phyloP scores from a whole-genome alignment of 202 grass and related monocot genomes.

The Brachypodium distachyon region DNA sequence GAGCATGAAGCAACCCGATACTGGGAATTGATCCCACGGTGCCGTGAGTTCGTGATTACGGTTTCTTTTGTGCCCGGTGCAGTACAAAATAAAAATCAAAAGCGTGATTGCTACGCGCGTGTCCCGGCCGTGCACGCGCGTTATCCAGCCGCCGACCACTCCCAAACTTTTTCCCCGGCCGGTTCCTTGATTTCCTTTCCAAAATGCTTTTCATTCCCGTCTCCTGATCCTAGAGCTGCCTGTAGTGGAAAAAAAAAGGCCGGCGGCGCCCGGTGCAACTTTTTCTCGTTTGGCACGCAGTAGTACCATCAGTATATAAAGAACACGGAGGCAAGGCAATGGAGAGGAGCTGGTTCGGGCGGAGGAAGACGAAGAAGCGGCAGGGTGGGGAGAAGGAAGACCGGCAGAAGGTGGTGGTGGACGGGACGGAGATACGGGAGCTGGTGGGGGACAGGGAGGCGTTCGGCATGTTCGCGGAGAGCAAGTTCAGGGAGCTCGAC shows the following conservation, averaged over 20 bases:
- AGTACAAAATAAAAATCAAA: too few species aligned
- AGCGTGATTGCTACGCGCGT: conserved; percentile 21
- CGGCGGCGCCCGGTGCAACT: conserved; percentile 13
- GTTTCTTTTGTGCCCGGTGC: too few species aligned
- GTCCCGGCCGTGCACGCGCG: not conserved
- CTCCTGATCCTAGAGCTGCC: not conserved
- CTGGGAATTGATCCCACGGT: too few species aligned
- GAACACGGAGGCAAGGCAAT: not conserved
- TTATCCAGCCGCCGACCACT: conserved; percentile 21
- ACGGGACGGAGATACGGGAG: conserved; percentile 68
- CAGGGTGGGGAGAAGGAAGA: not conserved
- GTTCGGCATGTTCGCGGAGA: conserved; percentile 64
- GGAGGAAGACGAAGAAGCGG: conserved; percentile 17
- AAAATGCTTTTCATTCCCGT: not conserved
- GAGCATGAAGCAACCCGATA: too few species aligned
- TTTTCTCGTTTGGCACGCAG: not conserved
- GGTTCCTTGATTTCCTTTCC: not conserved
- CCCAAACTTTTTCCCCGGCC: not conserved
- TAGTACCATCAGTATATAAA: not conserved
- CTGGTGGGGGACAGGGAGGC: conserved; percentile 77
- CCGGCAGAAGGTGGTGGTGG: conserved; percentile 43
- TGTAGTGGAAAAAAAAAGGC: not conserved
- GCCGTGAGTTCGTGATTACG: not conserved
- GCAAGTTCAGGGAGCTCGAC: conserved; percentile 61
- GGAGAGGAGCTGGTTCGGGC: conserved; percentile 40